These are phyloP conservation scores for Isatis tinctoria DNA, from an alignment of 345 rosid genomes.

Conservation along the genomic window DNA sequence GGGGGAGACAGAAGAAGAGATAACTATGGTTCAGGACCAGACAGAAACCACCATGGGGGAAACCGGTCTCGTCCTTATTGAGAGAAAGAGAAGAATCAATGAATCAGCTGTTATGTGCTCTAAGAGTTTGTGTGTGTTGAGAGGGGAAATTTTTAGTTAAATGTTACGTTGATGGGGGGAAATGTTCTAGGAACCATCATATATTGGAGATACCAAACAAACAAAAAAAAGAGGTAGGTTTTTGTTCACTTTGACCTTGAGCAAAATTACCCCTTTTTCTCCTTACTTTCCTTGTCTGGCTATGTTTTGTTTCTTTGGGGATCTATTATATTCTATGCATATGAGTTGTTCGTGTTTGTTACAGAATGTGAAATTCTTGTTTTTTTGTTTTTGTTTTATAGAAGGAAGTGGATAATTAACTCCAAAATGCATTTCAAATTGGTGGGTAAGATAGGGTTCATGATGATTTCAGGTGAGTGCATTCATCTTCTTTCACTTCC, in stretches of 20 bases:
- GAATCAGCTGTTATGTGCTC: constrained; percentile 24
- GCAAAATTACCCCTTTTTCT: constrained; percentile 2
- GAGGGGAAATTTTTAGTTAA: constrained; percentile 19
- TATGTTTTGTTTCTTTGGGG: constrained; percentile 20
- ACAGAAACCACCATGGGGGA: constrained; percentile 80
- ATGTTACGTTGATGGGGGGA: constrained; percentile 19
- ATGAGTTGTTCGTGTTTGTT: not conserved
- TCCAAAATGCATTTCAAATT: constrained; percentile 27
- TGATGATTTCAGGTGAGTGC: constrained; percentile 37
- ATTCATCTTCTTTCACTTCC: constrained; percentile 10
- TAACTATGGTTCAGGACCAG: constrained; percentile 77
- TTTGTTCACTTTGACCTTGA: constrained; percentile 25
- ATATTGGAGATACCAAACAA: constrained; percentile 15
- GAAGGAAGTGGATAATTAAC: constrained; percentile 30
- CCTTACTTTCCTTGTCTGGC: not conserved
- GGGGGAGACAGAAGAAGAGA: constrained; percentile 92
- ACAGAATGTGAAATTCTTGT: constrained; percentile 1
- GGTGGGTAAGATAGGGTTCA: constrained; percentile 31
- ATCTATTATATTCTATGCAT: constrained; percentile 7
- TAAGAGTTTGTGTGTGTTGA: constrained; percentile 23
- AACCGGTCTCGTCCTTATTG: constrained; percentile 93
- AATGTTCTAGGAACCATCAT: constrained; percentile 22
- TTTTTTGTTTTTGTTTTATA: constrained; percentile 15
- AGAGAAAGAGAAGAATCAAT: constrained; percentile 21
- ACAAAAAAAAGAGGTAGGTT: constrained; percentile 35